A percentile compares a stretch with the other conserved stretches of the same genome.
Evolutionary conservation across 1,284 basidiomycete species (phyloP).

Genomic region (Xerocomus amazonicus): DNA sequence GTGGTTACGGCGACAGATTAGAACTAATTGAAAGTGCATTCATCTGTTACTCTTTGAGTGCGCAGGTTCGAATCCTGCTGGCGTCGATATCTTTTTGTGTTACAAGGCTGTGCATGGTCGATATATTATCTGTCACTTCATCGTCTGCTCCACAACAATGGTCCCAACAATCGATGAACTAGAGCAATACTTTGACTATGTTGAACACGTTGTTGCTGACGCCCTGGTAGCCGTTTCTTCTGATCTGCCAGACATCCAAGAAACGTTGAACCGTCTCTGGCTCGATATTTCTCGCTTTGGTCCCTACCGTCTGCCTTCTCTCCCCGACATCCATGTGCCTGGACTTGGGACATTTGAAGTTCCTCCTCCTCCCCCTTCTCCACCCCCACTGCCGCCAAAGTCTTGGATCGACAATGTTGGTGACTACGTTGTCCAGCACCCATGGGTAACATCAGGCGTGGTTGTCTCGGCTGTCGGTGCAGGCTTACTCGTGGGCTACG

Average conservation of each 20-base stretch:
- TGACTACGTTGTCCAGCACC: constrained; percentile 54
- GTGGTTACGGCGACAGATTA: constrained; percentile 60
- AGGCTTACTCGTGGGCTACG: constrained; percentile 58
- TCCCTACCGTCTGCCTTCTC: constrained; percentile 55
- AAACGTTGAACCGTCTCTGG: constrained; percentile 68
- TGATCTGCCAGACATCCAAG: constrained; percentile 59
- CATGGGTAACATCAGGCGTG: constrained; percentile 53
- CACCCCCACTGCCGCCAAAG: constrained; percentile 52
- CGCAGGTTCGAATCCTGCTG: constrained; percentile 42
- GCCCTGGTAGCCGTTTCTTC: constrained; percentile 56
- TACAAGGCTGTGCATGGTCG: constrained; percentile 19
- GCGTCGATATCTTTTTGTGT: constrained; percentile 22
- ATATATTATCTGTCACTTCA: constrained; percentile 5
- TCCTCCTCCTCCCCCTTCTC: constrained; percentile 57
- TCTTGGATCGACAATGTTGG: constrained; percentile 45
- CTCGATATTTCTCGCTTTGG: constrained; percentile 75
- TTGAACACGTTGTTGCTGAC: constrained; percentile 61
- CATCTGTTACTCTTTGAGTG: constrained; percentile 43
- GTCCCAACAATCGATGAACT: constrained; percentile 58
- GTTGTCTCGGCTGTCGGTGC: constrained; percentile 54
- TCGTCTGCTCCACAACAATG: constrained; percentile 15
- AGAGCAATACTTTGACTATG: constrained; percentile 63
- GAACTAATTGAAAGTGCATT: constrained; percentile 14
- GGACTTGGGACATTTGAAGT: constrained; percentile 68
- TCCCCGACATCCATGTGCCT: constrained; percentile 62